Evolutionary conservation across 192 early-diverging fungal genomes (phyloP), one percentile per base, ranked within the genome.

Genomic region (Dissophora globulifera): DNA sequence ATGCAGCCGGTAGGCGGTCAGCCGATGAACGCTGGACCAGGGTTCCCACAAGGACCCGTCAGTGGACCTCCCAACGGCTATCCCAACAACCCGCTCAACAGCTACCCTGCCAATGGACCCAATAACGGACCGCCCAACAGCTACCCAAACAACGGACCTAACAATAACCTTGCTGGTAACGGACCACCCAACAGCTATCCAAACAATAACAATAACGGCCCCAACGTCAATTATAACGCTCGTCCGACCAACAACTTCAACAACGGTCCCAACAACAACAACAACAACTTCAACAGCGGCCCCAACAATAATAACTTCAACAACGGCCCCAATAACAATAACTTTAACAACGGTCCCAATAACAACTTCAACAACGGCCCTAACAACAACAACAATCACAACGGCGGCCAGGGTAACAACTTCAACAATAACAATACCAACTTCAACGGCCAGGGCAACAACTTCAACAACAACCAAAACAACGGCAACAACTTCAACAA

Each of bases 11-110:
- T 25, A n/a, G 61, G 48, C 4, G 49, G 47, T 29, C 59, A 48
- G 4, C 20, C 22, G 12, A 51, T 51, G 50, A 51, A 35, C 22
- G 30, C 32, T 35, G 40, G 3, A 10, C 61, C 61, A 20, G 26
- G 45, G 12, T 66, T 66, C 45, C 43, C 53, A 15, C 63, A 66
- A 56, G 63, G 63, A 49, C 63, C 62, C 13, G 62, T 50, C 31
- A 33, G 58, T 26, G 45, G 51, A 4, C 33, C 55, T 16, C 54
- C 46, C 30, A 61, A 45, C 47, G 45, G 51, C 7, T 25, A 47
- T 16, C 54, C 46, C 30, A 61, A 45, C 47, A 61, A 38, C 40
- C 49, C 59, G 10, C 26, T n/a, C 13, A 35, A 54, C 29, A 38
- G 12, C 42, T 48, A 49, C 46, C 30, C 30, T 4, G 56, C 46